Evolutionary conservation across 306 rosid species (phyloP).

Genomic region (Hippophae tibetana): DNA sequence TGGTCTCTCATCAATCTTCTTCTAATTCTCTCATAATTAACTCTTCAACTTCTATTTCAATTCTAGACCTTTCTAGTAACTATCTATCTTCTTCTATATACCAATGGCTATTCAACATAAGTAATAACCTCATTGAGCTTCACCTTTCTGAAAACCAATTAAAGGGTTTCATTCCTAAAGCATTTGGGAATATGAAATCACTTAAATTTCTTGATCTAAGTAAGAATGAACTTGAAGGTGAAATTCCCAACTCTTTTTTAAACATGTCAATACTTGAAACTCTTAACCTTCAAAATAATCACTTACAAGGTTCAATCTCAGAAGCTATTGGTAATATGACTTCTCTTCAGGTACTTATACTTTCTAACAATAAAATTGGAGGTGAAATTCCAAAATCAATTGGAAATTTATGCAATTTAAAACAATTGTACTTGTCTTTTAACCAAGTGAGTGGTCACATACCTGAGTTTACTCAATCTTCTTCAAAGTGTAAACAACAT

Average conservation of each 20-base stretch:
- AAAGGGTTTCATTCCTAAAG: background rate
- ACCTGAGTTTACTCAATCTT: background rate
- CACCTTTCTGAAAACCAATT: background rate
- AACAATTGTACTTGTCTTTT: accelerated
- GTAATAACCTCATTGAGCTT: background rate
- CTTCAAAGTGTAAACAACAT: background rate
- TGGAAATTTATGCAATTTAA: constrained; percentile 13
- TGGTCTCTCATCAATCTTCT: background rate
- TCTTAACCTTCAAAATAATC: background rate
- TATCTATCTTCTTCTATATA: background rate
- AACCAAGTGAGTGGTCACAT: background rate
- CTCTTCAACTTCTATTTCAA: constrained; percentile 5
- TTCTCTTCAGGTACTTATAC: constrained; percentile 1
- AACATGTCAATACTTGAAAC: background rate
- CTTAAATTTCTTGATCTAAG: accelerated
- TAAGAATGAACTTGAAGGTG: background rate
- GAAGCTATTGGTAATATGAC: background rate
- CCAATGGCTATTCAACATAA: constrained; percentile 3
- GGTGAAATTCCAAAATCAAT: constrained; percentile 10
- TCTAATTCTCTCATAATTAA: background rate
- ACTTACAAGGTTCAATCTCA: background rate
- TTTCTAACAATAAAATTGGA: background rate
- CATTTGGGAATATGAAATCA: background rate
- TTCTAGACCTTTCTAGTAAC: background rate
- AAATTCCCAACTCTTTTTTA: background rate